These are phyloP conservation scores for Xerocomellus intermedius DNA, from an alignment of 768 basidiomycete genomes.

Conservation along the genomic window DNA sequence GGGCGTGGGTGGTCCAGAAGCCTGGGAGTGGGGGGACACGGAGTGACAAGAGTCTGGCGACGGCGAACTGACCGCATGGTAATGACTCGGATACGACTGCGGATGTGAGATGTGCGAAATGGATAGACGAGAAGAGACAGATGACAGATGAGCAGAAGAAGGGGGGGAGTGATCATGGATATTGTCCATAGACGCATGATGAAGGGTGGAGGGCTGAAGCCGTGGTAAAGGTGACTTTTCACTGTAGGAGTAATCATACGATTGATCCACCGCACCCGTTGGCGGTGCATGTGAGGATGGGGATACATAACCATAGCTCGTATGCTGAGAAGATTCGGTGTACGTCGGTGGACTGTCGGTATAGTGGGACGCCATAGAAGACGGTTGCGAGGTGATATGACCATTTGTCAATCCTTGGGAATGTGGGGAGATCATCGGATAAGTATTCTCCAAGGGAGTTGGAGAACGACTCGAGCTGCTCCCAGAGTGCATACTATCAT, in stretches of 20 bases:
- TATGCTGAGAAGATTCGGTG: conserved; percentile 31
- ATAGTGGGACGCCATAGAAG: conserved; percentile 30
- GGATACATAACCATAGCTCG: conserved; percentile 30
- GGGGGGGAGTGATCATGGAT: conserved; percentile 33
- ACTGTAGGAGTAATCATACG: conserved; percentile 31
- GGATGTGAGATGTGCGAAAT: conserved; percentile 62
- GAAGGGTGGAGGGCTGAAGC: conserved; percentile 29
- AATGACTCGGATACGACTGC: conserved; percentile 41
- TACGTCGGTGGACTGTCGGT: conserved; percentile 32
- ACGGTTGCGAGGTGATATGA: conserved; percentile 30
- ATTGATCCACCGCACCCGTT: conserved; percentile 25
- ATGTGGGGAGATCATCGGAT: conserved; percentile 37
- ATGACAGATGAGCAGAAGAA: conserved; percentile 29
- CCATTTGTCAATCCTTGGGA: conserved; percentile 38
- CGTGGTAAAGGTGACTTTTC: conserved; percentile 32
- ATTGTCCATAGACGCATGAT: conserved; percentile 27
- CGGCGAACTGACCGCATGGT: conserved; percentile 38
- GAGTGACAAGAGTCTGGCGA: conserved; percentile 55
- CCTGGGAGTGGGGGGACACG: conserved; percentile 36
- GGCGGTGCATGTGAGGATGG: conserved; percentile 24
- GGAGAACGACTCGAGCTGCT: conserved; percentile 43
- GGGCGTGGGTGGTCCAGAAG: conserved; percentile 33
- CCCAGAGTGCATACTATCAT: conserved; percentile 30
- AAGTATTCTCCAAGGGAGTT: conserved; percentile 44
- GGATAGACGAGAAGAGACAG: conserved; percentile 53